Evolutionary conservation across 768 basidiomycete genomes (phyloP), one percentile per base, ranked within the genome.

Genomic region (Leccinum aurantiacum): DNA sequence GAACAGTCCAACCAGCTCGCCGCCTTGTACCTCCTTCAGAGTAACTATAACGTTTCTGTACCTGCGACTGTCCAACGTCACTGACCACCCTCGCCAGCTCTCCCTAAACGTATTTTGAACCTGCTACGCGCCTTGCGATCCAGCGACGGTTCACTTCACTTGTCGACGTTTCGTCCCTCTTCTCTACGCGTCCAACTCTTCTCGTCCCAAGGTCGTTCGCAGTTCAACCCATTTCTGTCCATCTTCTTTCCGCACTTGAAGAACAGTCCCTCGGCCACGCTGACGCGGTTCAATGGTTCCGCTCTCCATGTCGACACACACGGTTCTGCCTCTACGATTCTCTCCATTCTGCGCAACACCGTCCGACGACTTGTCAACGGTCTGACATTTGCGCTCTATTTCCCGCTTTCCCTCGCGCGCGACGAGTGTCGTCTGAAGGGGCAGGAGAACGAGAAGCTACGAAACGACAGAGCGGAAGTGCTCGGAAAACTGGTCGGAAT

Each of bases 21-120:
- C 10, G 80, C 81, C 3, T 75, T 82, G 68, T 93, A 90, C 72
- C 78, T 95, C 27, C 62, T 95, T 2, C 90, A 95, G 77, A 91
- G 93, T 95, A 68, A 65, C 87, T 29, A 11, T 78, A 6, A 47
- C 1, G 19, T 27, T 29, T 51, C 25, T 37, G 44, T 52, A 8
- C 25, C 10, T 59, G 1, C 8, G 54, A 27, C 6, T 24, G 41
- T 10, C n/a, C 41, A 46, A 10, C 37, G 33, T 38, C 27, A 27
- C 27, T 62, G 60, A 73, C 41, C 14, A 29, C 29, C 27, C 29
- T 29, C 11, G 11, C 37, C 44, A 74, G 72, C 74, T 14, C 53
- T 75, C 44, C 72, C 72, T 10, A 65, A 61, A 41, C 72, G 72
- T 35, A 29, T 65, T 50, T 25, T 57, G 53, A 68, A 52, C 46